Evolutionary conservation across 2,329 filamentous ascomycete species (phyloP), one percentile per base, ranked within the genome.

Genomic region (Botryosphaeria dothidea): DNA sequence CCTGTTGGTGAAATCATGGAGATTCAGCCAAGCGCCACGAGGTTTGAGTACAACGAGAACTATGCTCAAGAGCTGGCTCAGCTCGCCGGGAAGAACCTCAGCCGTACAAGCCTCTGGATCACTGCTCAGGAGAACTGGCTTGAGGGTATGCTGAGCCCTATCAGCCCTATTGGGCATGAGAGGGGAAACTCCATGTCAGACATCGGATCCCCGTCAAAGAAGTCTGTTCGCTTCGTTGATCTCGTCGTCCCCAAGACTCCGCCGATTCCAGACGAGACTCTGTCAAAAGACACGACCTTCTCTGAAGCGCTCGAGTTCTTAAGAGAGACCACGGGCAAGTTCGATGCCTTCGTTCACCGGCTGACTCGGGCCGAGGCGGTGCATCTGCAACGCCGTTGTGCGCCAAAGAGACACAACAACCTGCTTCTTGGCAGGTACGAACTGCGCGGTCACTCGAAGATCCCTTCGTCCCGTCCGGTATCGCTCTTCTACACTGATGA

Each of bases 51-150:
- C 71, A 91, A 93, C 68, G 86, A 92, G 65, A 84, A 87, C 66
- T 96, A 96, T 72, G 84, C 89, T 54, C 83, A 85, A 62, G 91
- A 92, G 75, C 86, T 96, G 67, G 85, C 91, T 72, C 83, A 90
- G 69, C 84, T 85, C 48, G 88, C 91, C 7, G 81, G 89, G 21
- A 86, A 85, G n/a, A 92, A 93, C 71, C 80, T 95, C 60, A 92
- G 95, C 76, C 88, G 93, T 67, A 98, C 94, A 4, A 90, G 91
- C 71, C 79, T 92, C 49, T 98, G 94, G 94, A 85, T 98, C 31
- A 82, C 88, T 70, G 91, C 92, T 7, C 94, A 98, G 76, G 88
- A 88, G 65, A 84, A 88, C 15, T 95, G 96, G 65, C 84, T 94
- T 65, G 84, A 88, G 48, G 88, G 52, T 2, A 54, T 64, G 29